phyloP scores from a whole-genome alignment of 352 stramenopile genomes.

The Bremia lactucae region DNA sequence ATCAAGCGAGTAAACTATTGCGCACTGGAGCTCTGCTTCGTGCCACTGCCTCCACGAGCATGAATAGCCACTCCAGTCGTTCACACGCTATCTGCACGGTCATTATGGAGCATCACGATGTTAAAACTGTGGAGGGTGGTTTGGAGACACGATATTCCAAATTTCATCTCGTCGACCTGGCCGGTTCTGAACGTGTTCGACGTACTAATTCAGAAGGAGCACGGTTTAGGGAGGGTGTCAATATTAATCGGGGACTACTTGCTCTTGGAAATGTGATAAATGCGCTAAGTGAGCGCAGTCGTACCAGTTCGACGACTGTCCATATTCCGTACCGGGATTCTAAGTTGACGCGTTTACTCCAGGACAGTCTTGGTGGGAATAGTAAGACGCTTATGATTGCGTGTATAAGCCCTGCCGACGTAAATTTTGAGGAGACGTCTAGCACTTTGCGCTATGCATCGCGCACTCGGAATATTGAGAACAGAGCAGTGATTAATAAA shows the following conservation, averaged over 20 bases:
- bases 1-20: slow-evolving; percentile 36
- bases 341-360: slow-evolving; percentile 85
- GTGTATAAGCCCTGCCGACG: slow-evolving; percentile 62
- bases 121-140: slow-evolving; percentile 9
- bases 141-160: slow-evolving; percentile 59
- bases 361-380: slow-evolving; percentile 85
- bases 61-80: slow-evolving; percentile 72
- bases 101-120: slow-evolving; percentile 60
- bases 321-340: slow-evolving; percentile 87
- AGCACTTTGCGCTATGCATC: slow-evolving; percentile 93
- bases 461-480: slow-evolving; percentile 97
- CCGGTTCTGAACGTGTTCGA: slow-evolving; percentile 89
- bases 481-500: slow-evolving; percentile 94
- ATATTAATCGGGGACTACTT: slow-evolving; percentile 92
- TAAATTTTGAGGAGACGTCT: slow-evolving; percentile 90
- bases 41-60: slow-evolving; percentile 53
- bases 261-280: slow-evolving; percentile 92
- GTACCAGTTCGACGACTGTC: slow-evolving; percentile 17
- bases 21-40: slow-evolving; percentile 33
- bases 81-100: slow-evolving; percentile 88
- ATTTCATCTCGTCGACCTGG: slow-evolving; percentile 93
- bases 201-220: slow-evolving; percentile 77
- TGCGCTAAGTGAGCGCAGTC: slow-evolving; percentile 79
- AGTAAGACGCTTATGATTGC: slow-evolving; percentile 89
- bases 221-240: slow-evolving; percentile 86